Conservation (phyloP, 768 basidiomycete species). For the Trametes meyenii region DNA sequence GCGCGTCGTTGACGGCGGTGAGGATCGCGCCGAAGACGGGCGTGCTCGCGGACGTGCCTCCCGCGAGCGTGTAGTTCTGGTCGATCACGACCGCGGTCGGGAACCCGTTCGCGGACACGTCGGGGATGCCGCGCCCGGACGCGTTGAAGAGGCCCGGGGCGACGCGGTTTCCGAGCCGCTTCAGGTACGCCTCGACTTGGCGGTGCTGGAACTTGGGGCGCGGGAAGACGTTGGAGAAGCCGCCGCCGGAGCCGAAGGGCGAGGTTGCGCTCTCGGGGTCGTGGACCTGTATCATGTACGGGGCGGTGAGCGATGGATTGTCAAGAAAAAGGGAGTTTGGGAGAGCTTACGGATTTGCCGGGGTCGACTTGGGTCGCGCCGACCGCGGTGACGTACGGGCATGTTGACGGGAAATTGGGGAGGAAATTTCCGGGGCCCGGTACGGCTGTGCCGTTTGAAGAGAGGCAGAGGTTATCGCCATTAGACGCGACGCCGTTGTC, state of each 20-base stretch:
- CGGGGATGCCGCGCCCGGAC: conserved; percentile 34
- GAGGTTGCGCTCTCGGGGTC: conserved; percentile 38
- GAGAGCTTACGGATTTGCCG: conserved; percentile 25
- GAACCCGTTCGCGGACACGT: conserved; percentile 38
- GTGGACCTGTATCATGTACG: conserved; percentile 13
- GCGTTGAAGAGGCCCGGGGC: conserved; percentile 21
- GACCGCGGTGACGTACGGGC: conserved; percentile 44
- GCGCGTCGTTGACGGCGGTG: conserved; percentile 49
- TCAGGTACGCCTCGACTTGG: conserved; percentile 35
- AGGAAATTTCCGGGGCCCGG: conserved; percentile 38
- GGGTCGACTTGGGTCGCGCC: conserved; percentile 42
- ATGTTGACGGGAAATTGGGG: conserved; percentile 47
- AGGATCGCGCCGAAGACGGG: conserved; percentile 66
- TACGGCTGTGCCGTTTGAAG: conserved; percentile 23
- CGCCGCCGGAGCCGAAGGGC: conserved; percentile 38
- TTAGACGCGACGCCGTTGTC: conserved; percentile 46
- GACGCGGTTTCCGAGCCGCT: conserved; percentile 31
- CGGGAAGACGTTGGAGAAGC: conserved; percentile 45
- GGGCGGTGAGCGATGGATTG: background rate
- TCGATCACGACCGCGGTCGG: conserved; percentile 9
- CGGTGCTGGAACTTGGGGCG: conserved; percentile 39
- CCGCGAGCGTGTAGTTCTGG: conserved; percentile 2
- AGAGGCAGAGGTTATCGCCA: conserved; percentile 34
- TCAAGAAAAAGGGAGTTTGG: background rate
- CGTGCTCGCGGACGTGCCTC: conserved; percentile 59